A percentile compares a stretch with the other conserved stretches of the same genome.
These are phyloP conservation scores for Nicotiana tabacum DNA, from an alignment of 257 asterid species.

Conservation along the genomic window DNA sequence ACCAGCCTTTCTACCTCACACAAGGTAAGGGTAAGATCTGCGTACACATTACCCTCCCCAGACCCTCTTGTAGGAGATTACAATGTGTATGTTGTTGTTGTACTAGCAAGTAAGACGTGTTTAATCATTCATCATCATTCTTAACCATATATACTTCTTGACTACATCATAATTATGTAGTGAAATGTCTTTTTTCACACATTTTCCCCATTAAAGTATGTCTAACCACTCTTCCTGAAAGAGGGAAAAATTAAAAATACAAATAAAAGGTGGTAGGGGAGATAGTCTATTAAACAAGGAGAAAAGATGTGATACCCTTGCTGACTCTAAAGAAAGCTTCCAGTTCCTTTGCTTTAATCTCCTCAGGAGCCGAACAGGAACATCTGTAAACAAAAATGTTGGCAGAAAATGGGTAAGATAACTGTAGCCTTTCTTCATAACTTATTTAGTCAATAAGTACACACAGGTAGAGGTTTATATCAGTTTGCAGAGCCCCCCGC, in stretches of 20 bases:
- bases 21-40: too few species aligned
- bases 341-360: slow-evolving; percentile 3
- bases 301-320: neutral
- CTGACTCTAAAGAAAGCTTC: neutral
- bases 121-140: too few species aligned
- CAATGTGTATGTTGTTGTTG: too few species aligned
- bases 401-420: neutral
- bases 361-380: slow-evolving; percentile 11
- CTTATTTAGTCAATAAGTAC: too few species aligned
- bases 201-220: neutral
- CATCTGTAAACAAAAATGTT: slow-evolving; percentile 4
- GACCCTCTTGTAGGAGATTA: too few species aligned
- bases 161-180: neutral
- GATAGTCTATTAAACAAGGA: neutral
- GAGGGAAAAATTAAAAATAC: neutral
- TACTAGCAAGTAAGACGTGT: too few species aligned
- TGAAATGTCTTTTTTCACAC: too few species aligned
- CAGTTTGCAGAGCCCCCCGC: neutral
- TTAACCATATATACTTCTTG: too few species aligned
- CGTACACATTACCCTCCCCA: too few species aligned
- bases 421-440: neutral
- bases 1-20: too few species aligned
- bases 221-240: neutral
- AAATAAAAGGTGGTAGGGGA: neutral
- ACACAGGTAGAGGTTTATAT: neutral